A percentile compares a stretch with the other conserved stretches of the same genome.
Conservation (phyloP, 1,284 basidiomycete genomes). For the Kwoniella shivajii region DNA sequence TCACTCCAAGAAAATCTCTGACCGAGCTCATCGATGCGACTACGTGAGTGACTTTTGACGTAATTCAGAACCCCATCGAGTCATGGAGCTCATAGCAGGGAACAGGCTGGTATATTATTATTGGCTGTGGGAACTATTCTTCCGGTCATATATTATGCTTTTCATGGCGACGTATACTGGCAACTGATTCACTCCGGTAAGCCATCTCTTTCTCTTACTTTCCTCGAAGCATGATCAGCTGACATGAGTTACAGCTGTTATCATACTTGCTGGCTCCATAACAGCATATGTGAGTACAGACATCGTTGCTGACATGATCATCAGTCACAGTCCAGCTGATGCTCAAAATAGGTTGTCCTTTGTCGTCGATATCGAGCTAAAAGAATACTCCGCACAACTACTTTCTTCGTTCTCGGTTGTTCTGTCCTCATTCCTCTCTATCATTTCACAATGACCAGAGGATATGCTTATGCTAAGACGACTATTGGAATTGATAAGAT, state of each 20-base stretch:
- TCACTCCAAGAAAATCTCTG: constrained; percentile 67
- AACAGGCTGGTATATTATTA: constrained; percentile 59
- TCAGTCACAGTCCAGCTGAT: neutral
- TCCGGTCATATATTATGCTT: constrained; percentile 60
- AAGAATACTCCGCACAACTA: constrained; percentile 72
- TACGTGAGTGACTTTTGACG: constrained; percentile 41
- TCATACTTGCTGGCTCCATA: constrained; percentile 31
- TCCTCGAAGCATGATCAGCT: constrained; percentile 3
- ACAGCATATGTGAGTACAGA: constrained; percentile 35
- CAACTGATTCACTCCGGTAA: constrained; percentile 58
- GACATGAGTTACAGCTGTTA: constrained; percentile 21
- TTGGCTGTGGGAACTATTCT: constrained; percentile 76
- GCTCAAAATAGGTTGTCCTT: constrained; percentile 68
- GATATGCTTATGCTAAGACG: constrained; percentile 60
- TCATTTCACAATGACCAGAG: constrained; percentile 67
- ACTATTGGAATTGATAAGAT: constrained; percentile 73
- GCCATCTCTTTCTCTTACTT: constrained; percentile 37
- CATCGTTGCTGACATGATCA: constrained; percentile 30
- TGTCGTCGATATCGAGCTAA: constrained; percentile 75
- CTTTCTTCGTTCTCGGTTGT: constrained; percentile 79
- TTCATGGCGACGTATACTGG: constrained; percentile 47
- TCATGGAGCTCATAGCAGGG: too few relatives aligned
- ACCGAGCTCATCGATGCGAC: constrained; percentile 50
- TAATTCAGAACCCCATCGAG: neutral
- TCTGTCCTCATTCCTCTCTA: constrained; percentile 70